A percentile compares a stretch with the other conserved stretches of the same genome.
These are phyloP conservation scores for Coix lacrymajobi DNA, from an alignment of 176 grass and related monocot species.

Conservation along the genomic window DNA sequence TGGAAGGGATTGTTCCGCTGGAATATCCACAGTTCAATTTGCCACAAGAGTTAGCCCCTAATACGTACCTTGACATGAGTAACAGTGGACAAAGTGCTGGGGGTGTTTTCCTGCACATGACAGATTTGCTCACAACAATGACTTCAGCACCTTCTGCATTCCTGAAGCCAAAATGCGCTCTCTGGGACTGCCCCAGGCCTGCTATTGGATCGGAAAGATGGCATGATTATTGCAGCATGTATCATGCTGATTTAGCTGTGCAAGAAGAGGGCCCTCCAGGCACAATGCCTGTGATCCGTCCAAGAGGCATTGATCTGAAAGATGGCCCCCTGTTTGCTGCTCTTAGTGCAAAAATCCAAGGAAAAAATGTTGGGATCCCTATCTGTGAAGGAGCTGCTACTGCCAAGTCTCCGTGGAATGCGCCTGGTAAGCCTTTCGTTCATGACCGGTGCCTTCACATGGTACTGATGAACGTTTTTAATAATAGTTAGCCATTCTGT, in stretches of 20 bases:
- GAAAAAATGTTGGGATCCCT: slow-evolving; percentile 82
- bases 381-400: slow-evolving; percentile 95
- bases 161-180: slow-evolving; percentile 76
- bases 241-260: slow-evolving; percentile 76
- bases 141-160: slow-evolving; percentile 69
- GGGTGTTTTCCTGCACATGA: slow-evolving; percentile 53
- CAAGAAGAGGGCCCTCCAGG: slow-evolving; percentile 84
- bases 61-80: slow-evolving; percentile 44
- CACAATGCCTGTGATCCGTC: slow-evolving; percentile 82
- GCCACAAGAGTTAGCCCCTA: slow-evolving; percentile 46
- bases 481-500: slow-evolving; percentile 27
- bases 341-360: slow-evolving; percentile 73
- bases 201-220: slow-evolving; percentile 70
- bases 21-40: slow-evolving; percentile 72
- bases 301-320: slow-evolving; percentile 87
- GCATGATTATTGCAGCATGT: slow-evolving; percentile 85
- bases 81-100: slow-evolving; percentile 41
- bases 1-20: slow-evolving; percentile 55
- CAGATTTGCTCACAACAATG: slow-evolving; percentile 73
- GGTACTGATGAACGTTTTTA: slow-evolving; percentile 1
- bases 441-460: slow-evolving; percentile 6
- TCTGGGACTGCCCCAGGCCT: slow-evolving; percentile 88
- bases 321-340: slow-evolving; percentile 89
- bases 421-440: slow-evolving; percentile 53
- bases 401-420: slow-evolving; percentile 88